Base-by-base conservation (phyloP, 2,329 filamentous ascomycete species). In the Ambrosiella beaveri region DNA sequence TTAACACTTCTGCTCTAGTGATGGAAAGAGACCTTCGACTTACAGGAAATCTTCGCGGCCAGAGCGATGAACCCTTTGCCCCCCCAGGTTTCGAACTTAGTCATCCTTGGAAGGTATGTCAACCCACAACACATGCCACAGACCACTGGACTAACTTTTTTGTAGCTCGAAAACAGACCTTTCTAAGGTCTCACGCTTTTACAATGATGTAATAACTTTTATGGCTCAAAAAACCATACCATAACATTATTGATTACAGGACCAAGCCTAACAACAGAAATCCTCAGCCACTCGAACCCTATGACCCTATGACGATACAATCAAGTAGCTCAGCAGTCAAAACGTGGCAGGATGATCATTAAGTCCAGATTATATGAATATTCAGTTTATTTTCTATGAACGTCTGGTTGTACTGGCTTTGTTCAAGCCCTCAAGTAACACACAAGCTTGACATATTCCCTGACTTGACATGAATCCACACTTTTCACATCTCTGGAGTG, bases 391-490 rank as follows among this genome's bases (percentile, higher is more conserved):
- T 17, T 38, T 39, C 36, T 53, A 53, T 53, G 19, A 38, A 40
- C 35, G n/a, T n/a, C n/a, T 53, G n/a, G 35, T 15, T 55, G 49
- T 50, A 45, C 80, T 73, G 63, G 83, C 84, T 71, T 93, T 96
- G 68, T 98, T 98, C 53, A 98, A 70, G 0, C 86, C 88, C 64
- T 97, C 90, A 2, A 98, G 77, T 50, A 98, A 73, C 62, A 83
- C 85, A 68, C 93, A 98, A 0, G 93, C 93, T 70, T 98, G 95
- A 71, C 93, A 98, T 44, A 96, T 80, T 37, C 81, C 79, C 69
- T 98, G 93, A 65, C 90, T 96, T 1, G 93, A 95, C 70, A 98
- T 86, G 68, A 97, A 98, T 12, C 93, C 93, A 65, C 93, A 98
- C 56, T 81, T 84, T 65, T 84, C 80, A 66, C 93, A 98, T 62